A percentile compares a stretch with the other conserved stretches of the same genome.
Conservation (phyloP, 1,284 basidiomycete species). For the Cryptococcus wingfieldii region DNA sequence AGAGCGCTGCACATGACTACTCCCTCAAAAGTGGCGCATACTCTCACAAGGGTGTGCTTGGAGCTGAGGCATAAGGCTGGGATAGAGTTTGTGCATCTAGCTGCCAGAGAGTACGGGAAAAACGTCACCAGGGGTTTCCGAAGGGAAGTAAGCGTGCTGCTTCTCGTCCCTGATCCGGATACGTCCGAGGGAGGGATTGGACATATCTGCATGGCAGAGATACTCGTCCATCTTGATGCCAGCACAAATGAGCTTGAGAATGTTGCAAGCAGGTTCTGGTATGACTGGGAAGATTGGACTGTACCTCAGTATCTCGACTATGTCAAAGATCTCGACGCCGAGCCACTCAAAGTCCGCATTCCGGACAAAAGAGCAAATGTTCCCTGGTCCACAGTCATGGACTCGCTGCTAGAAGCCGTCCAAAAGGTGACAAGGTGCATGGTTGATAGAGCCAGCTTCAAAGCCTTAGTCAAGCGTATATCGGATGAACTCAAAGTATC, state of each 20-base stretch:
- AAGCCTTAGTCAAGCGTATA: background rate
- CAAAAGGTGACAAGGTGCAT: background rate
- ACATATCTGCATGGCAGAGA: conserved; percentile 21
- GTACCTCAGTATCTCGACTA: conserved; percentile 4
- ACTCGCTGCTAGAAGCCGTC: background rate
- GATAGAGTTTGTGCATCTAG: conserved; percentile 21
- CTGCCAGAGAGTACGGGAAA: conserved; percentile 4
- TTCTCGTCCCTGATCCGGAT: conserved; percentile 16
- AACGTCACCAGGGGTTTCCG: background rate
- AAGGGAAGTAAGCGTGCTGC: conserved; percentile 13
- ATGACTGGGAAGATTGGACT: conserved; percentile 28
- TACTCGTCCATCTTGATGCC: conserved; percentile 11
- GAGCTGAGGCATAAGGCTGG: conserved; percentile 13
- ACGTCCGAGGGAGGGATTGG: background rate
- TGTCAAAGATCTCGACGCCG: background rate
- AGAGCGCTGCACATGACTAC: background rate
- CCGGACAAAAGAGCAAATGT: conserved; percentile 6
- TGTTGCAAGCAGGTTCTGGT: conserved; percentile 12
- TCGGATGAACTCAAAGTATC: conserved; percentile 7
- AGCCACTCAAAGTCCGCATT: background rate
- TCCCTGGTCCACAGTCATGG: conserved; percentile 5
- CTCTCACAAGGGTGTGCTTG: conserved; percentile 7
- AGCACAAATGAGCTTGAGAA: background rate
- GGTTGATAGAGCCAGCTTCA: background rate
- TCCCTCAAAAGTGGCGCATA: conserved; percentile 1